A percentile compares a stretch with the other conserved stretches of the same genome.
Evolutionary conservation across 345 rosid species (phyloP).

Genomic region (Abelmoschus esculentus): DNA sequence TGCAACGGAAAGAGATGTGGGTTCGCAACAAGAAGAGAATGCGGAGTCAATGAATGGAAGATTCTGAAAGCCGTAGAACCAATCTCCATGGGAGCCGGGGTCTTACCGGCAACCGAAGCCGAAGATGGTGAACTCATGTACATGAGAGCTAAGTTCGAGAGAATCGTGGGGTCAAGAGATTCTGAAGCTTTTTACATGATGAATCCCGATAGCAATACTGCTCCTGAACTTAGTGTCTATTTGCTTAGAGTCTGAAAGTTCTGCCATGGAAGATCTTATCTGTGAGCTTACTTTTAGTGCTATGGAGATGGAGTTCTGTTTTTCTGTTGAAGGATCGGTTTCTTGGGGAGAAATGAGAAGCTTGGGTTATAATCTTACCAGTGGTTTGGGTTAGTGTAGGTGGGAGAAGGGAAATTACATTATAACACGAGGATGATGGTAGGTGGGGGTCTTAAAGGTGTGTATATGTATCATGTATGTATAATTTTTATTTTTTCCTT

Average conservation of each 20-base stretch:
- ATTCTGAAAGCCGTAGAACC: conserved; percentile 82
- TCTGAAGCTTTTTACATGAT: conserved; percentile 98
- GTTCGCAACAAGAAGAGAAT: conserved; percentile 69
- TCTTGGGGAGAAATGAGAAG: neutral
- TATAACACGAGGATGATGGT: conserved; percentile 23
- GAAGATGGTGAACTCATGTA: conserved; percentile 21
- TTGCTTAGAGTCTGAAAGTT: conserved; percentile 62
- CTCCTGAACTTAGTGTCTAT: conserved; percentile 93
- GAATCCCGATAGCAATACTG: conserved; percentile 96
- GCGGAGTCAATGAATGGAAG: conserved; percentile 61
- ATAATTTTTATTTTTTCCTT: conserved; percentile 9
- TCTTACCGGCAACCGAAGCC: conserved; percentile 45
- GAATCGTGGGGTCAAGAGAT: conserved; percentile 96
- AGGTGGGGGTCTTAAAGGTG: conserved; percentile 32
- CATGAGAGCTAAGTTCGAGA: conserved; percentile 78
- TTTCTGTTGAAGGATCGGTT: neutral
- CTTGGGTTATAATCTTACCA: neutral
- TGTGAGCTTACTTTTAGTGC: neutral
- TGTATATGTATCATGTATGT: conserved; percentile 17
- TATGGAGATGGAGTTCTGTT: neutral
- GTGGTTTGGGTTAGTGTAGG: conserved; percentile 20
- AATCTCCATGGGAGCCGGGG: conserved; percentile 97
- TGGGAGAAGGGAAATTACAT: conserved; percentile 27
- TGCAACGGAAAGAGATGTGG: conserved; percentile 95
- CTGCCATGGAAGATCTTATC: neutral